A percentile compares a stretch with the other conserved stretches of the same genome.
These are phyloP conservation scores for Malassezia nana DNA, from an alignment of 1,284 basidiomycete genomes.

Conservation along the genomic window DNA sequence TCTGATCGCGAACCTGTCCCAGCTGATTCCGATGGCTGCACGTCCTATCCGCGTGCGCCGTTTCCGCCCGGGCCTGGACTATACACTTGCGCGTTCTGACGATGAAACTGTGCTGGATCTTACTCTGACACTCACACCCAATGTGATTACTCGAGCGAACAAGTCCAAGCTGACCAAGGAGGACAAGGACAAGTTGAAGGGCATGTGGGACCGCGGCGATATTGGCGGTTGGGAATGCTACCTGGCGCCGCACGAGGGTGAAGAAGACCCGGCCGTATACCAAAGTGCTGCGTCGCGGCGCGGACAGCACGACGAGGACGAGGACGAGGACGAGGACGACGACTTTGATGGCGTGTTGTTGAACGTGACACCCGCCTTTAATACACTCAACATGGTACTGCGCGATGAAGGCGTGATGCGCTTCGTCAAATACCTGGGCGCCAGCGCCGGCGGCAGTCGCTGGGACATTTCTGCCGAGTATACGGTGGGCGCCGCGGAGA, in stretches of 20 bases:
- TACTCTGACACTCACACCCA: slow-evolving; percentile 78
- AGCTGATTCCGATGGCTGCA: slow-evolving; percentile 65
- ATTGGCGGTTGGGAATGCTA: slow-evolving; percentile 97
- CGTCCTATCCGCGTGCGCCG: slow-evolving; percentile 62
- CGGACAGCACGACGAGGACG: slow-evolving; percentile 42
- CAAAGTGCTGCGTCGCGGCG: slow-evolving; percentile 53
- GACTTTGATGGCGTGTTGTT: slow-evolving; percentile 73
- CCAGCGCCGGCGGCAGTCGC: slow-evolving; percentile 37
- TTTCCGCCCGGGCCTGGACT: slow-evolving; percentile 86
- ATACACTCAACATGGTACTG: slow-evolving; percentile 76
- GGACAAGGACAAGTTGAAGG: slow-evolving; percentile 37
- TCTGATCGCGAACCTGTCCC: slow-evolving; percentile 73
- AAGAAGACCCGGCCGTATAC: slow-evolving; percentile 71
- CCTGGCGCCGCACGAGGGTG: slow-evolving; percentile 84
- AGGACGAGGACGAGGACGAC: slow-evolving; percentile 53
- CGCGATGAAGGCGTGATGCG: slow-evolving; percentile 82
- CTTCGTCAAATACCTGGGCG: slow-evolving; percentile 46
- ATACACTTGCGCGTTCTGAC: slow-evolving; percentile 84
- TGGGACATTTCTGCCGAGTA: slow-evolving; percentile 46
- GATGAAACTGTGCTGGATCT: slow-evolving; percentile 68
- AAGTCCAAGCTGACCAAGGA: slow-evolving; percentile 30
- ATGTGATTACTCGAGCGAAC: slow-evolving; percentile 43
- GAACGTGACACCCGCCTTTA: slow-evolving; percentile 81
- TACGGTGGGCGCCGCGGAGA: slow-evolving; percentile 36
- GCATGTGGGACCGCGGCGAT: slow-evolving; percentile 62